These are phyloP conservation scores for Pleurotus salmoneostramineus DNA, from an alignment of 768 basidiomycete genomes.

Conservation along the genomic window DNA sequence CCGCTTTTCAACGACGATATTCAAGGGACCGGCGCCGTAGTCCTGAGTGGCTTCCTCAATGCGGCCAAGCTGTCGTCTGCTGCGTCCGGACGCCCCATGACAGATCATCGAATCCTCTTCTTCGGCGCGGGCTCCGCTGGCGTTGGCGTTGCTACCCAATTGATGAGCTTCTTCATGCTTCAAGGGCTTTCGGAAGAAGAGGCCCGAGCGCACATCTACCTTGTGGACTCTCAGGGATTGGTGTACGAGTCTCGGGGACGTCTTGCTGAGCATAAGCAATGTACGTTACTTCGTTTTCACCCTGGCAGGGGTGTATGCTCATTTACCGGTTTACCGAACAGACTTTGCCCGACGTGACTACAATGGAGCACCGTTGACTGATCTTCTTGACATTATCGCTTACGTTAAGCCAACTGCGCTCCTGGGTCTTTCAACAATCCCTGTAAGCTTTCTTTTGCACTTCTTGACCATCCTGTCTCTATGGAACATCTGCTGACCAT, in stretches of 20 bases:
- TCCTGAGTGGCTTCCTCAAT: conserved; percentile 86
- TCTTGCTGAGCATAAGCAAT: conserved; percentile 82
- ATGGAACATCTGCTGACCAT: background rate
- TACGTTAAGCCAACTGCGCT: conserved; percentile 87
- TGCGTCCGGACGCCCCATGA: conserved; percentile 64
- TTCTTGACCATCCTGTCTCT: background rate
- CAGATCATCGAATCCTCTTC: conserved; percentile 84
- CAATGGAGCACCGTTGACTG: conserved; percentile 66
- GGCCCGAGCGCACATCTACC: conserved; percentile 73
- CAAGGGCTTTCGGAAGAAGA: conserved; percentile 74
- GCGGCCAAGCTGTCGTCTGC: conserved; percentile 75
- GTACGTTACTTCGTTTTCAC: conserved; percentile 29
- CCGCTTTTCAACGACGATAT: conserved; percentile 90
- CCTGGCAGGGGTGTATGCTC: background rate
- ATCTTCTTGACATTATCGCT: conserved; percentile 73
- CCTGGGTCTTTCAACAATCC: conserved; percentile 85
- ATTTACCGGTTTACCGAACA: conserved; percentile 21
- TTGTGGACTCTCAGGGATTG: conserved; percentile 85
- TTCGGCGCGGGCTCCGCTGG: conserved; percentile 91
- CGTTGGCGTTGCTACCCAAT: conserved; percentile 87
- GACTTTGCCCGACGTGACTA: conserved; percentile 85
- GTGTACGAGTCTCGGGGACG: conserved; percentile 72
- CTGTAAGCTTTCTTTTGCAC: conserved; percentile 29
- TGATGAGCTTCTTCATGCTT: conserved; percentile 85
- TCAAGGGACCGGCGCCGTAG: conserved; percentile 88